Percentiles rank a stretch among this genome's conserved stretches.
These are phyloP conservation scores for Venustampulla echinocandica DNA, from an alignment of 495 filamentous ascomycete species.

Conservation along the genomic window DNA sequence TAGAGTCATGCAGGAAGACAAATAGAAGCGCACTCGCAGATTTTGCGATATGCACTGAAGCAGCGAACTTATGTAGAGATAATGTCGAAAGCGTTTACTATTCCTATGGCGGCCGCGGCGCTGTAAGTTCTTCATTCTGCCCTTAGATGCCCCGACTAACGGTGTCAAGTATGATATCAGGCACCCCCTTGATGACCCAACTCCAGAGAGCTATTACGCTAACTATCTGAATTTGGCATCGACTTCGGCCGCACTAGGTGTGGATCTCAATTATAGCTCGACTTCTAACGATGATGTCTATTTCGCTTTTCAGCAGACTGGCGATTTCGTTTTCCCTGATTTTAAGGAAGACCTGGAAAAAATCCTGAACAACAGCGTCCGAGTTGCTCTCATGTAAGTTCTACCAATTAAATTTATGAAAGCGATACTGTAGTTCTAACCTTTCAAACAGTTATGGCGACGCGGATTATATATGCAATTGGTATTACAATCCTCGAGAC, in stretches of 20 bases:
- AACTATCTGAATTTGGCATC: constrained; percentile 39
- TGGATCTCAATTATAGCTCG: constrained; percentile 50
- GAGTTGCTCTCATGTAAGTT: constrained; percentile 49
- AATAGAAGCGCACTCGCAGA: background rate
- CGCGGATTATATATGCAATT: constrained; percentile 50
- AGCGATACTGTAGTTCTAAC: no score
- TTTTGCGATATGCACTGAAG: constrained; percentile 3
- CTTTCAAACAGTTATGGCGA: no score
- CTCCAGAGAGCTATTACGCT: background rate
- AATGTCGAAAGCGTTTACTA: constrained; percentile 9
- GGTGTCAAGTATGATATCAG: constrained; percentile 3
- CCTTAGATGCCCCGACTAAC: no score
- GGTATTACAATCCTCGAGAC: background rate
- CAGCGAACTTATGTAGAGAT: no score
- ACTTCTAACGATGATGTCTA: constrained; percentile 21
- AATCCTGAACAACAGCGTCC: constrained; percentile 44
- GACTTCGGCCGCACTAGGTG: constrained; percentile 49
- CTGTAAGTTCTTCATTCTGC: no score
- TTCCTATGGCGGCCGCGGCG: constrained; percentile 2
- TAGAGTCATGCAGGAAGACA: background rate
- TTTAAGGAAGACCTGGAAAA: constrained; percentile 45
- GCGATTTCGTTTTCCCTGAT: constrained; percentile 34
- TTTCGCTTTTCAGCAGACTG: constrained; percentile 20
- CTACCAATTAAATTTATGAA: no score
- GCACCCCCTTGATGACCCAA: background rate